Conservation (phyloP, 1,284 basidiomycete species). For the Cutaneotrichosporon cyanovorans region DNA sequence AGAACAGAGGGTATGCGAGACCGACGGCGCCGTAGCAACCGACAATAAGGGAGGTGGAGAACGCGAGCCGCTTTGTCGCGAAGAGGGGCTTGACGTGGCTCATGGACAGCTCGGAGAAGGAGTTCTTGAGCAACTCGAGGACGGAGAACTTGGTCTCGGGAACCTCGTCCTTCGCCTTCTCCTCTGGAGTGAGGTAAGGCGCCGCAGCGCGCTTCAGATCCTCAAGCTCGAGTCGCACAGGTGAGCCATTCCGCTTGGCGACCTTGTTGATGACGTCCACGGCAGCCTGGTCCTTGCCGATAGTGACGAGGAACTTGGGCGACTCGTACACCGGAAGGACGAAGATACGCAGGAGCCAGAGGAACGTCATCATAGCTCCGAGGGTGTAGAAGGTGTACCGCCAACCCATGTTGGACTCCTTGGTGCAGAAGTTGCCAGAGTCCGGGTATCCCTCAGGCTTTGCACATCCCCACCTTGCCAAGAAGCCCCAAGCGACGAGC, state of each 20-base stretch:
- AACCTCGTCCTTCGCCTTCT: slow-evolving; percentile 15
- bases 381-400: slow-evolving; percentile 54
- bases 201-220: slow-evolving; percentile 45
- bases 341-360: slow-evolving; percentile 35
- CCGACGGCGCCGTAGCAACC: slow-evolving; percentile 55
- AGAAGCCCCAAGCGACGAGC: slow-evolving; percentile 46
- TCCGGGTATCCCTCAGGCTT: slow-evolving; percentile 11
- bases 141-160: slow-evolving; percentile 25
- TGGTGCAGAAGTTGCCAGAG: slow-evolving; percentile 46
- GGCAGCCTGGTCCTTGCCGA: slow-evolving; percentile 55
- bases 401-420: slow-evolving; percentile 55
- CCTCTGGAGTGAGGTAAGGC: slow-evolving; percentile 22
- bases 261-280: slow-evolving; percentile 48
- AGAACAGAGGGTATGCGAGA: slow-evolving; percentile 51
- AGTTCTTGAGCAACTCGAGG: slow-evolving; percentile 42
- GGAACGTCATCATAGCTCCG: slow-evolving; percentile 50
- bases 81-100: slow-evolving; percentile 54
- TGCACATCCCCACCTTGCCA: slow-evolving; percentile 7
- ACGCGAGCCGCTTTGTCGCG: slow-evolving; percentile 49
- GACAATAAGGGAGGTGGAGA: slow-evolving; percentile 53
- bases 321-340: slow-evolving; percentile 53
- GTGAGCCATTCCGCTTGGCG: slow-evolving; percentile 53
- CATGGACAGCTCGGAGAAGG: slow-evolving; percentile 49
- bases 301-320: slow-evolving; percentile 55
- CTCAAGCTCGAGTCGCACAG: slow-evolving; percentile 49